A percentile compares a stretch with the other conserved stretches of the same genome.
Evolutionary conservation across 352 stramenopile species (phyloP).

Genomic region (Globisporangium alternatum): DNA sequence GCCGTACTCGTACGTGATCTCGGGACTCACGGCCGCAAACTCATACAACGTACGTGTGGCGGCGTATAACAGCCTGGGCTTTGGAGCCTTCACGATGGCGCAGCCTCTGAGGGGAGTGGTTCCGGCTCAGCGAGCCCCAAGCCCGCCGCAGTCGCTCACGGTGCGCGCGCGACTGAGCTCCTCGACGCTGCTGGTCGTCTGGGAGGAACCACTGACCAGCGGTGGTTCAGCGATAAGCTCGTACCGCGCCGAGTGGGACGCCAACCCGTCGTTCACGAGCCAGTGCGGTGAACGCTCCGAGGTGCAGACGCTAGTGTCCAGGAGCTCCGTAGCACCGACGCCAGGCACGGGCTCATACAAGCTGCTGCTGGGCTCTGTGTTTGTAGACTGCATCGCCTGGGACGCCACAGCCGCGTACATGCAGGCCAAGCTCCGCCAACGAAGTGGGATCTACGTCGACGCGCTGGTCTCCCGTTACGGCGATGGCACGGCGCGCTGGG

Average conservation of each 20-base stretch:
- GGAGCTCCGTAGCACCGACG: slow-evolving; percentile 11
- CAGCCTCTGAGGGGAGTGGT: slow-evolving; percentile 30
- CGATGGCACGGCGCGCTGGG: slow-evolving; percentile 55
- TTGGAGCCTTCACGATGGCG: slow-evolving; percentile 65
- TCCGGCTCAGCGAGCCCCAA: slow-evolving; percentile 47
- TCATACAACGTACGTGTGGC: slow-evolving; percentile 89
- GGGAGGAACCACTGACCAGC: slow-evolving; percentile 70
- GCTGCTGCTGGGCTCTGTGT: slow-evolving; percentile 18
- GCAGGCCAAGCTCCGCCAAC: slow-evolving; percentile 21
- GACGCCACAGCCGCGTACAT: slow-evolving; percentile 18
- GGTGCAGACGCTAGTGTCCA: slow-evolving; percentile 57
- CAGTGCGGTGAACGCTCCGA: slow-evolving; percentile 68
- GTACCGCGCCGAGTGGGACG: slow-evolving; percentile 96
- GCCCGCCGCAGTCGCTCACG: slow-evolving; percentile 70
- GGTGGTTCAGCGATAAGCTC: slow-evolving; percentile 79
- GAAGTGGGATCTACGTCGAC: slow-evolving; percentile 29
- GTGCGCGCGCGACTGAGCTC: slow-evolving; percentile 70
- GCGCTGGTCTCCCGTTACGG: slow-evolving; percentile 35
- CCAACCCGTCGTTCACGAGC: slow-evolving; percentile 81
- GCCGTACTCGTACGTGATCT: slow-evolving; percentile 83
- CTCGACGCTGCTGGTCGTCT: slow-evolving; percentile 62
- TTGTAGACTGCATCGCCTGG: slow-evolving; percentile 46
- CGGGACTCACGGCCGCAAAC: slow-evolving; percentile 64
- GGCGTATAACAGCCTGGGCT: slow-evolving; percentile 94
- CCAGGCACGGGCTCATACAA: slow-evolving; percentile 23